Percentiles rank a stretch among this genome's conserved stretches.
Evolutionary conservation across 345 rosid genomes (phyloP).

Genomic region (Eucalyptus coolabah): DNA sequence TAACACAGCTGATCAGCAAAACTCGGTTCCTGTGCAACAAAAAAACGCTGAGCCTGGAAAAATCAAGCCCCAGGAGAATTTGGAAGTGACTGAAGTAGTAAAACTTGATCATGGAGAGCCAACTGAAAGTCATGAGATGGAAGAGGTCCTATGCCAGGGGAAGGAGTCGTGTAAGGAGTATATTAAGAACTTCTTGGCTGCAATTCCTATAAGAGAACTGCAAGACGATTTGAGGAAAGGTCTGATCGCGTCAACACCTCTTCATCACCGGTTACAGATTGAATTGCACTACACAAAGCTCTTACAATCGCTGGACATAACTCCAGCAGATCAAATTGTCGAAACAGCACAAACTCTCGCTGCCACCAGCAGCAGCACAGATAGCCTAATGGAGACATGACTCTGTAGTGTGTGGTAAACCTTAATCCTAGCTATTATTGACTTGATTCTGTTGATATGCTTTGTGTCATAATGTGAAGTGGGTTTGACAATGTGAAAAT

Average conservation of each 20-base stretch:
- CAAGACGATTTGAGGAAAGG: slow-evolving; percentile 86
- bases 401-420: not conserved
- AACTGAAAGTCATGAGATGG: slow-evolving; percentile 9
- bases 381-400: not conserved
- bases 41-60: slow-evolving; percentile 6
- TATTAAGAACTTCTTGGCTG: slow-evolving; percentile 88
- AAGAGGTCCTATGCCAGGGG: slow-evolving; percentile 49
- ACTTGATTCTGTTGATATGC: not conserved
- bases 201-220: slow-evolving; percentile 81
- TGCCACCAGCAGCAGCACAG: not conserved
- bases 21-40: not conserved
- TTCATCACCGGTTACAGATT: slow-evolving; percentile 80
- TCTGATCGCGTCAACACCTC: slow-evolving; percentile 44
- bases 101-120: slow-evolving; percentile 1
- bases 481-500: not conserved
- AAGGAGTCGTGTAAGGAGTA: slow-evolving; percentile 93
- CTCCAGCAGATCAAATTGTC: slow-evolving; percentile 1
- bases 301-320: slow-evolving; percentile 1
- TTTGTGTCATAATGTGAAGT: not conserved
- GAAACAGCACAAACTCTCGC: not conserved
- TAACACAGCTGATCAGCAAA: slow-evolving; percentile 12
- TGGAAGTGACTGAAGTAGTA: not conserved
- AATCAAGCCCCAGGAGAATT: slow-evolving; percentile 6
- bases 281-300: slow-evolving; percentile 64
- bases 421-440: not conserved